Evolutionary conservation across 495 filamentous ascomycete species (phyloP).

Genomic region (Parathielavia hyrcaniae): DNA sequence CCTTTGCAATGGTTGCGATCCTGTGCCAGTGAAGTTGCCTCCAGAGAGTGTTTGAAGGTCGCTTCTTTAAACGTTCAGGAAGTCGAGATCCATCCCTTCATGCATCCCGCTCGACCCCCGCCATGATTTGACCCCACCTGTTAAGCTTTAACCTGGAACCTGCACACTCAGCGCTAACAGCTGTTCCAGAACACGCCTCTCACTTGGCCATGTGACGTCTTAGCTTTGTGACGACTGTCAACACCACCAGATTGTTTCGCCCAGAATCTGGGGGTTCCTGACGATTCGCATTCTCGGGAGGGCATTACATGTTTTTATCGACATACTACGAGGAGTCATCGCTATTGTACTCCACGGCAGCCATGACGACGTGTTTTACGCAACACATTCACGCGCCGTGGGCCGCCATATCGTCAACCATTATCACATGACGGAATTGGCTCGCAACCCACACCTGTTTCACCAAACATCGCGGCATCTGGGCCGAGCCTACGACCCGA

Average conservation of each 20-base stretch:
- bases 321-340: no score
- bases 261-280: not conserved
- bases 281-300: not conserved
- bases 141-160: not conserved
- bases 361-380: no score
- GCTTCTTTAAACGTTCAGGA: no score
- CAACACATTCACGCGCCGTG: no score
- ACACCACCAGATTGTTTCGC: not conserved
- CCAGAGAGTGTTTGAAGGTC: not conserved
- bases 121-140: not conserved
- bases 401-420: no score
- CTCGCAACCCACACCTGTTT: no score
- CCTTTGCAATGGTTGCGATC: not conserved
- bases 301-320: no score
- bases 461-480: no score
- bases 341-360: no score
- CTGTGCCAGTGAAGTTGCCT: not conserved
- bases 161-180: not conserved
- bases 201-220: constrained; percentile 11
- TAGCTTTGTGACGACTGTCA: not conserved
- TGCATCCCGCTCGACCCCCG: constrained; percentile 7
- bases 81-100: no score
- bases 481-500: no score
- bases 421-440: no score
- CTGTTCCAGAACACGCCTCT: not conserved